Evolutionary conservation across 2,329 filamentous ascomycete species (phyloP), one percentile per base, ranked within the genome.

Genomic region (Sclerotinia glacialis): DNA sequence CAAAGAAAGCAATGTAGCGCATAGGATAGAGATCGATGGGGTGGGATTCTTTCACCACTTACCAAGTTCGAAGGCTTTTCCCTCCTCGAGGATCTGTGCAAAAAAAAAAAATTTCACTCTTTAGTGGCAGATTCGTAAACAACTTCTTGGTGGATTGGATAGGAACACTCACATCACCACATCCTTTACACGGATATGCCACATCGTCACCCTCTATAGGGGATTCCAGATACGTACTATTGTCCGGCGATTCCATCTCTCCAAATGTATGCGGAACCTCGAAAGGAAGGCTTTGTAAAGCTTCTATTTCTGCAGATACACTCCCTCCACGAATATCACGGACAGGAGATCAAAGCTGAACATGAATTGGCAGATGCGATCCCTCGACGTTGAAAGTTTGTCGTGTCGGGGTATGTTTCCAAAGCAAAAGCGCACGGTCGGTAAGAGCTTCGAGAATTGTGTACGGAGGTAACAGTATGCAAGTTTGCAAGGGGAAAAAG

Each of bases 21-120:
- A 60, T 60, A 23, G 47, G 23, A 52, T 31, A 65, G 46, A 9
- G 34, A 50, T 44, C 8, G 21, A 65, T 37, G 21, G 21, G 34
- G 40, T 44, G 18, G 52, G 31, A 54, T 34, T n/a, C 37, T 44
- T 60, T 65, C 42, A 52, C 67, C 70, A 80, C 85, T 76, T 81
- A 98, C 94, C 93, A 75, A 99, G 85, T 81, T 99, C 95, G 75
- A 97, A 99, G 63, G 95, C 95, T 80, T 98, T 98, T 74, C 95
- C 95, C 83, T 99, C 95, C 79, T 99, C 95, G 26, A 99, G 85
- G 72, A 98, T 97, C 93, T 97, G 78, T 60, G 63, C 63, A 60
- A 52, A 60, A 50, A 60, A 50, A 60, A 70, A 37, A 50, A 60
- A 70, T 12, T 68, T 61, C 63, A 69, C 44, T n/a, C 12, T 65